Conservation (phyloP, 2,329 filamentous ascomycete genomes). For the Epichloe glyceriae region DNA sequence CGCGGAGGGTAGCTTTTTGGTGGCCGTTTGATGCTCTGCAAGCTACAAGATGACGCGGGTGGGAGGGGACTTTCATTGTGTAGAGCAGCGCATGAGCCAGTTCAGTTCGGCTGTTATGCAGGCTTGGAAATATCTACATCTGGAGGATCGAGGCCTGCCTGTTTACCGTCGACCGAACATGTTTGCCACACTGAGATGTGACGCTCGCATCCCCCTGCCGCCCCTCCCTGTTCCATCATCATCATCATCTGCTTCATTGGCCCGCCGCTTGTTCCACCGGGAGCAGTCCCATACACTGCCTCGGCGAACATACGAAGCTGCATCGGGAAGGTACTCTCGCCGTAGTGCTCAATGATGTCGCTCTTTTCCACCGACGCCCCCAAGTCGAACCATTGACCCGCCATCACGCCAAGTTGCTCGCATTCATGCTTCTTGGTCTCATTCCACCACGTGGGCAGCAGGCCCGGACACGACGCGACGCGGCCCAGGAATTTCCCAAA, state of each 20-base stretch:
- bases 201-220: too few species aligned
- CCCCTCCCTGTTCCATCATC: constrained; percentile 10
- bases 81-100: too few species aligned
- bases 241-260: constrained; percentile 14
- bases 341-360: constrained; percentile 29
- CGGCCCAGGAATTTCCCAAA: constrained; percentile 25
- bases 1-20: too few species aligned
- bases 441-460: constrained; percentile 34
- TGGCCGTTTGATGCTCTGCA: too few species aligned
- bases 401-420: constrained; percentile 19
- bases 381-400: constrained; percentile 14
- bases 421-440: constrained; percentile 24
- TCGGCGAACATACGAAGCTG: constrained; percentile 36
- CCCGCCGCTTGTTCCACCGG: constrained; percentile 16
- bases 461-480: constrained; percentile 11
- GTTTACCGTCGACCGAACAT: too few species aligned
- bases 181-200: rapidly evolving
- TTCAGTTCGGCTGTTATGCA: too few species aligned
- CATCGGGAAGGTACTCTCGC: constrained; percentile 30
- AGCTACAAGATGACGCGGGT: too few species aligned
- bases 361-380: constrained; percentile 16
- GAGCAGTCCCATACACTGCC: constrained; percentile 19
- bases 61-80: too few species aligned
- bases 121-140: too few species aligned
- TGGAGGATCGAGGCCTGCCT: too few species aligned